Evolutionary conservation across 805 yeast genomes (phyloP), one percentile per base, ranked within the genome.

Genomic region (Clavispora fructus): DNA sequence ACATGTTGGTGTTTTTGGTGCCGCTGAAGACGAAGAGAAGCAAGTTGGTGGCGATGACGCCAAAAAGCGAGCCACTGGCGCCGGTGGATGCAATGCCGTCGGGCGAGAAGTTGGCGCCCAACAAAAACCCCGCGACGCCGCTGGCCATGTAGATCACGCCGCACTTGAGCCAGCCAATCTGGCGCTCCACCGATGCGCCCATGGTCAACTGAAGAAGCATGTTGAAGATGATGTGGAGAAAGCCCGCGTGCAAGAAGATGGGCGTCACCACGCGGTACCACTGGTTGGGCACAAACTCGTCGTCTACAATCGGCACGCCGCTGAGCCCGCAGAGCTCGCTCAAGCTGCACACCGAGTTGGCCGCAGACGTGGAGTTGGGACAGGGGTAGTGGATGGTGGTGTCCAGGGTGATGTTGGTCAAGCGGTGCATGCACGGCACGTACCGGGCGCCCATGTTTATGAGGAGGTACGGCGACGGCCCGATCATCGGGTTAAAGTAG

Each of bases 401-500:
- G 48, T 69, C 72, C 52, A 77, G 69, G 7, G 88, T 82, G 42
- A 82, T 59, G 4, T 72, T 74, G 26, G 60, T 56, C 25, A 83
- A 69, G 35, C 61, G 56, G 39, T 77, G 77, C 88, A 85, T 82
- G 58, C 91, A 85, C 0, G 90, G 88, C 1, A 77, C 73, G 59
- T 82, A 85, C 28, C 90, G 61, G 3, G 88, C 83, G 1, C 91
- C 91, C 76, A 82, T 75, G 53, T 80, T 77, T 46, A 85, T 82
- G 57, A 80, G 73, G 1, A 83, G 67, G 55, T 82, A 82, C 0
- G 83, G 65, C 2, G 88, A 82, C 11, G 91, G 91, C 1, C 91
- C 91, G 26, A 85, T 60, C 90, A 85, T 84, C 6, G 90, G 91
- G 59, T 85, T 85, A 68, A 85, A 82, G 49, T 79, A 77, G 6